A percentile compares a stretch with the other conserved stretches of the same genome.
These are phyloP conservation scores for Solanum neorickii DNA, from an alignment of 257 asterid genomes.

Conservation along the genomic window DNA sequence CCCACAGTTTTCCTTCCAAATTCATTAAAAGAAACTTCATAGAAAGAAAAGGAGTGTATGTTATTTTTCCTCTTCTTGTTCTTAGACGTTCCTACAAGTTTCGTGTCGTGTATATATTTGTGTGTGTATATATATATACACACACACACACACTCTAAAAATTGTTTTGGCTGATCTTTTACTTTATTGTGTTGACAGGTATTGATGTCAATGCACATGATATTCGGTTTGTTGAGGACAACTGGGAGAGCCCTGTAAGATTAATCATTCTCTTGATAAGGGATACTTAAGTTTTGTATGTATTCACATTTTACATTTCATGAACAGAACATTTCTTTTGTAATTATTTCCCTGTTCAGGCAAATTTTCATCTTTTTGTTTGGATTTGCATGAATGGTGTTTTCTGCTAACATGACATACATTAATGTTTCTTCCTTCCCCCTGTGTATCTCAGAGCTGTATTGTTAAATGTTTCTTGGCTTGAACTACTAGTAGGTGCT, in stretches of 20 bases:
- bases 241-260: conserved; percentile 99
- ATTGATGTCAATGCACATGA: conserved; percentile 88
- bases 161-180: conserved; percentile 1
- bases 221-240: conserved; percentile 99
- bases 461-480: neutral
- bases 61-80: neutral
- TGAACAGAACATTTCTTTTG: neutral
- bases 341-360: neutral
- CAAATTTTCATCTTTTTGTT: neutral
- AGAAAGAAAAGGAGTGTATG: neutral
- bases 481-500: conserved; percentile 55
- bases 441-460: neutral
- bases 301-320: neutral
- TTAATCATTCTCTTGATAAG: conserved; percentile 7
- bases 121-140: neutral
- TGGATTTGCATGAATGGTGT: neutral
- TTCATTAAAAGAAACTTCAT: neutral
- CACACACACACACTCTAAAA: neutral
- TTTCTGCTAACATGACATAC: neutral
- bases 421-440: neutral
- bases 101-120: neutral
- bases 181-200: conserved; percentile 34
- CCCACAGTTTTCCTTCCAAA: neutral
- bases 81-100: neutral
- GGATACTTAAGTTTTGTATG: neutral